Evolutionary conservation across 2,329 filamentous ascomycete species (phyloP).

Genomic region (Aspergillus tanneri): DNA sequence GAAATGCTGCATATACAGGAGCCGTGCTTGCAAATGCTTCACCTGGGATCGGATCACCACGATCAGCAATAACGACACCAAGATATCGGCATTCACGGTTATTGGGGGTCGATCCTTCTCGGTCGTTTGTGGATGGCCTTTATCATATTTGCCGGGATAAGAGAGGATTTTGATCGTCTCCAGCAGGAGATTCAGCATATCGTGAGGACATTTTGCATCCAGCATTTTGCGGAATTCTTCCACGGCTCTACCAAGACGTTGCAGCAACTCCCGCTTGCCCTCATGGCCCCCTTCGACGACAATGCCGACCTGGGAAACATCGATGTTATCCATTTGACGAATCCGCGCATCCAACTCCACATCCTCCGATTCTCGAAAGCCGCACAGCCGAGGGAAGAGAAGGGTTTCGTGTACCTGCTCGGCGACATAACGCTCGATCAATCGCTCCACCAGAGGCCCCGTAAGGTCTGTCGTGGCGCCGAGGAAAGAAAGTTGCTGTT

Average conservation of each 20-base stretch:
- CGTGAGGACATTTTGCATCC: conserved; percentile 74
- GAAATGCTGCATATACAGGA: conserved; percentile 95
- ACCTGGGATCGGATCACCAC: conserved; percentile 91
- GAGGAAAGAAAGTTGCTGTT: conserved; percentile 86
- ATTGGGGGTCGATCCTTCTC: conserved; percentile 58
- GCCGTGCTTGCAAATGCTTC: conserved; percentile 78
- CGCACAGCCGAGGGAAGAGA: conserved; percentile 78
- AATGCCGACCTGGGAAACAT: conserved; percentile 92
- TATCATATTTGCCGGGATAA: conserved; percentile 53
- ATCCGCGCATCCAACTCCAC: conserved; percentile 85
- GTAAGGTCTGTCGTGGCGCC: conserved; percentile 93
- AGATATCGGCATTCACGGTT: conserved; percentile 80
- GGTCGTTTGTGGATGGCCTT: conserved; percentile 41
- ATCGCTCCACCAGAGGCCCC: conserved; percentile 82
- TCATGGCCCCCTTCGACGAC: conserved; percentile 73
- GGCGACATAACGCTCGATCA: conserved; percentile 92
- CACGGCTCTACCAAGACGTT: conserved; percentile 73
- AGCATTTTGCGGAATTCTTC: conserved; percentile 87
- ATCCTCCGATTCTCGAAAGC: conserved; percentile 77
- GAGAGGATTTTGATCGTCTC: conserved; percentile 83
- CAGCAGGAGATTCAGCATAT: conserved; percentile 81
- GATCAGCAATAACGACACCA: conserved; percentile 86
- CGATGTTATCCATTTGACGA: conserved; percentile 87
- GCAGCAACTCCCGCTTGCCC: conserved; percentile 77
- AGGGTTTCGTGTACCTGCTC: conserved; percentile 86